These are phyloP conservation scores for Amylocystis lapponica DNA, from an alignment of 768 basidiomycete species.

Conservation along the genomic window DNA sequence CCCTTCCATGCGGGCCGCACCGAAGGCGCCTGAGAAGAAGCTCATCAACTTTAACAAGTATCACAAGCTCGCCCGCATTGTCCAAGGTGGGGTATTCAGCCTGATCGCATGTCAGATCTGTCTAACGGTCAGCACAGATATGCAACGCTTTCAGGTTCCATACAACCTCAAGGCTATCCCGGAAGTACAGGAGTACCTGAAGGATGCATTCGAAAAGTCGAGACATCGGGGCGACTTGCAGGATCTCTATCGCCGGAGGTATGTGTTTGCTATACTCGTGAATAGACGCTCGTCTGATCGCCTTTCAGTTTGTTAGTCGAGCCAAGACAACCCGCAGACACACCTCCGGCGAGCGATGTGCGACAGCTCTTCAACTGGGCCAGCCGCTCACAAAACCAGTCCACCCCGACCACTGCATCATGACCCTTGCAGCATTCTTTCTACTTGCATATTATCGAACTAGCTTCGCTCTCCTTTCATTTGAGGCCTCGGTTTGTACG, in stretches of 20 bases:
- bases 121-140: slow-evolving; percentile 47
- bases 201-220: slow-evolving; percentile 66
- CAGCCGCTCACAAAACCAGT: slow-evolving; percentile 43
- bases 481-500: slow-evolving; percentile 7
- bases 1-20: slow-evolving; percentile 76
- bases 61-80: slow-evolving; percentile 80
- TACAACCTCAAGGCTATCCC: slow-evolving; percentile 86
- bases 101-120: not conserved
- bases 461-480: not conserved
- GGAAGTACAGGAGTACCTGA: slow-evolving; percentile 81
- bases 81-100: slow-evolving; percentile 60
- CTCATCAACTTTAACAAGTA: slow-evolving; percentile 97
- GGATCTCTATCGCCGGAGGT: slow-evolving; percentile 85
- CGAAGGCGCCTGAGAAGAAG: slow-evolving; percentile 66
- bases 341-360: slow-evolving; percentile 56
- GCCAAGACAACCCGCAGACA: slow-evolving; percentile 74
- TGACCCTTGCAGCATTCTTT: slow-evolving; percentile 11
- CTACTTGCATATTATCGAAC: not conserved
- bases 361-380: slow-evolving; percentile 80
- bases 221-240: slow-evolving; percentile 77
- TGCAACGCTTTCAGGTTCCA: slow-evolving; percentile 86
- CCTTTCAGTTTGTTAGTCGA: slow-evolving; percentile 56
- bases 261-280: slow-evolving; percentile 15
- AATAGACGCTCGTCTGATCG: too few species aligned
- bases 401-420: slow-evolving; percentile 33